Conservation (phyloP, 108 stramenopile genomes). For the Phaeodactylum tricornutum region DNA sequence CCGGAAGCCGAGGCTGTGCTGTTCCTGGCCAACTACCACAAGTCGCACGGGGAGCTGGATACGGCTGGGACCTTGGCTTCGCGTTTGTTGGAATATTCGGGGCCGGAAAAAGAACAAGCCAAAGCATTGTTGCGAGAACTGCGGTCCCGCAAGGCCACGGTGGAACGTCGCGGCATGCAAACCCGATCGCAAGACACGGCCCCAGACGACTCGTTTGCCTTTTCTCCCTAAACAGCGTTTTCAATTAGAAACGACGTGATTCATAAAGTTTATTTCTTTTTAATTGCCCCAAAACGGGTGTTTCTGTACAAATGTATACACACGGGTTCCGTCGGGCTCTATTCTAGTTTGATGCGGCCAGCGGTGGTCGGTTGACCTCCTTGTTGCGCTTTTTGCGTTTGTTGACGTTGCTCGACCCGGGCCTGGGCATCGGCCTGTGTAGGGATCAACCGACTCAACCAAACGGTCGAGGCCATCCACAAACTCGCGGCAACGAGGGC, state of each 20-base stretch:
- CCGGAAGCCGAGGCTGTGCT: slow-evolving; percentile 85
- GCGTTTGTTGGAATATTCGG: slow-evolving; percentile 85
- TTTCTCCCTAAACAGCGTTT: no score
- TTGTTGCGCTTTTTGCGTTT: slow-evolving; percentile 14
- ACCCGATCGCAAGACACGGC: no score
- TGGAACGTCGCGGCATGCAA: no score
- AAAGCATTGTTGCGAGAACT: slow-evolving; percentile 87
- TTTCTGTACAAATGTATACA: no score
- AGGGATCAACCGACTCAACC: slow-evolving; percentile 26
- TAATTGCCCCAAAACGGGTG: no score
- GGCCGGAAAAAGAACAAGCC: slow-evolving; percentile 92
- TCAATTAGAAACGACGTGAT: no score
- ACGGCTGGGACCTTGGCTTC: slow-evolving; percentile 70
- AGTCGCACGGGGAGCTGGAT: slow-evolving; percentile 62
- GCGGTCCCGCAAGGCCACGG: slow-evolving; percentile 42
- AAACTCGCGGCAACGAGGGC: slow-evolving; percentile 11
- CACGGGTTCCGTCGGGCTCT: no score
- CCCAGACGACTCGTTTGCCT: no score
- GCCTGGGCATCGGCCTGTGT: slow-evolving; percentile 33
- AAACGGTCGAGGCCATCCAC: slow-evolving; percentile 26
- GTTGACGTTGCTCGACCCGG: slow-evolving; percentile 23
- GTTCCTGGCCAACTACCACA: slow-evolving; percentile 79
- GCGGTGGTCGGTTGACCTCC: neutral
- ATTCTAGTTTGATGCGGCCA: no score
- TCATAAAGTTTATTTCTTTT: no score